These are phyloP conservation scores for Calonectria pauciramosa DNA, from an alignment of 2,329 filamentous ascomycete species.

Conservation along the genomic window DNA sequence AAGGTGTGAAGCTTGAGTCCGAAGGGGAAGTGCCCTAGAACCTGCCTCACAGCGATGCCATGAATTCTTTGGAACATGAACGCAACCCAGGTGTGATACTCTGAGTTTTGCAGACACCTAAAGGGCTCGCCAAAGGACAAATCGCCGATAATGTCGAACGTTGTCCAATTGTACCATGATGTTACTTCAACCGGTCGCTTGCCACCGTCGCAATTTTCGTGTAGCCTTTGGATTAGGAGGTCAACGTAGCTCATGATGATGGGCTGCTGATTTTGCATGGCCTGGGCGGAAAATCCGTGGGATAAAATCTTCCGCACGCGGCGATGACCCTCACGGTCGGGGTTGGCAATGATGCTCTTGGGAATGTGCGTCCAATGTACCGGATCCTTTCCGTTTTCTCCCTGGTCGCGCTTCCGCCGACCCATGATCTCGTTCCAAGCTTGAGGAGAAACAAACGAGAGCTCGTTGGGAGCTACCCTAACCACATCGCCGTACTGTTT, in stretches of 20 bases:
- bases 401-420: background rate
- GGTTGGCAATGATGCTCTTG: conserved; percentile 16
- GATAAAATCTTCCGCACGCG: conserved; percentile 30
- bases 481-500: conserved; percentile 51
- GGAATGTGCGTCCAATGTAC: background rate
- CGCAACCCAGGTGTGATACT: background rate
- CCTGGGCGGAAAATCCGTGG: conserved; percentile 42
- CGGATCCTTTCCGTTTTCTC: conserved; percentile 9
- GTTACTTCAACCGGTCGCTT: conserved; percentile 38
- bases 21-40: background rate
- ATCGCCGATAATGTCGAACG: conserved; percentile 49
- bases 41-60: background rate
- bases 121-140: conserved; percentile 47
- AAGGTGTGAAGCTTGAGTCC: background rate
- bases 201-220: conserved; percentile 42
- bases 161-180: conserved; percentile 47
- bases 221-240: conserved; percentile 54
- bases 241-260: conserved; percentile 54
- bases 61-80: background rate
- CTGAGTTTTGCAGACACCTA: conserved; percentile 31
- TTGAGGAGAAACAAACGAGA: conserved; percentile 43
- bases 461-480: conserved; percentile 54
- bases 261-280: conserved; percentile 42
- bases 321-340: conserved; percentile 26
- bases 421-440: conserved; percentile 30